phyloP scores from a whole-genome alignment of 2,329 filamentous ascomycete genomes.

The Penicillium sp. region DNA sequence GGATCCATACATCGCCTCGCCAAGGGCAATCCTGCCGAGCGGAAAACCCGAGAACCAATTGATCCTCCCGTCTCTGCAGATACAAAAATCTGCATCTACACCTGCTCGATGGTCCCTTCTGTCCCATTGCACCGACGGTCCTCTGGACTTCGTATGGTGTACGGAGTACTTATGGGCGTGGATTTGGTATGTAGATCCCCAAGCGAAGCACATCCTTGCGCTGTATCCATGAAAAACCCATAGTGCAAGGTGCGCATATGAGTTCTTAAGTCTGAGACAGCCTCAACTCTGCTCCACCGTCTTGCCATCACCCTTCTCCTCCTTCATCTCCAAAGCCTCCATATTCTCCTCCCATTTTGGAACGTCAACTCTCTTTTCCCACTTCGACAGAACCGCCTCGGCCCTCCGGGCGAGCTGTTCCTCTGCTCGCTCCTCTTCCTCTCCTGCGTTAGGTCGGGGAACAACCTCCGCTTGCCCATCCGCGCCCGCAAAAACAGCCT shows the following conservation, averaged over 20 bases:
- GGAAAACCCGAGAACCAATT: conserved; percentile 7
- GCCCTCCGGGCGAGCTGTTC: conserved; percentile 29
- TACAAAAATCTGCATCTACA: background rate
- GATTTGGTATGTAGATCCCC: background rate
- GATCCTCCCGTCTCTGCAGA: conserved; percentile 1
- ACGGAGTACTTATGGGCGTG: background rate
- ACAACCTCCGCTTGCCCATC: conserved; percentile 27
- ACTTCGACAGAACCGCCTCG: conserved; percentile 29
- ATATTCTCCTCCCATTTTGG: conserved; percentile 42
- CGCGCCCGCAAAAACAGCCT: conserved; percentile 58
- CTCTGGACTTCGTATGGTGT: background rate
- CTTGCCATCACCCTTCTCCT: conserved; percentile 18
- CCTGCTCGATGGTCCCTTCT: background rate
- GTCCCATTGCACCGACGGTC: background rate
- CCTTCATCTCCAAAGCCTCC: conserved; percentile 38
- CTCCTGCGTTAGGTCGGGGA: background rate
- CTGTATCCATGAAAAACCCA: background rate
- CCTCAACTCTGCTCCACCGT: conserved; percentile 26
- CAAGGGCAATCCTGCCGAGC: conserved; percentile 12
- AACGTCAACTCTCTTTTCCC: conserved; percentile 35
- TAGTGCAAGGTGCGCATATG: background rate
- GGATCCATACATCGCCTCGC: conserved; percentile 3
- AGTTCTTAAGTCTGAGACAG: conserved; percentile 2
- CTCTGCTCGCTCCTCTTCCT: conserved; percentile 30
- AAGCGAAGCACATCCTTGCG: background rate